Percentiles rank a stretch among this genome's conserved stretches.
Conservation (phyloP, 2,329 filamentous ascomycete species). For the Aspergillus ochraceoroseus region DNA sequence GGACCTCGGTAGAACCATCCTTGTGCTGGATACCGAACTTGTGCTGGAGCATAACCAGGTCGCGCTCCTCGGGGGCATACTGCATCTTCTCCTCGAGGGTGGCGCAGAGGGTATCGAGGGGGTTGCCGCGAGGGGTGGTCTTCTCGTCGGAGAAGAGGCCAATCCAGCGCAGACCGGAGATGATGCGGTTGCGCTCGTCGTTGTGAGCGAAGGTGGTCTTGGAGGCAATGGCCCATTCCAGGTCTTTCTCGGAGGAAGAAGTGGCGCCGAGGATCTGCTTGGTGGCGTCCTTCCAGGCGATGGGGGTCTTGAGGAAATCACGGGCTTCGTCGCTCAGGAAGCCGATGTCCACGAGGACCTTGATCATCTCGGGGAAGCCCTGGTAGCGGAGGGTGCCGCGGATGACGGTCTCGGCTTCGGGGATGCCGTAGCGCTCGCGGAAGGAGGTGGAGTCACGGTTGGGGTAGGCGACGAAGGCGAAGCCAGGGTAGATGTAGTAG, state of each 20-base stretch:
- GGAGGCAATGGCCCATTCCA: conserved; percentile 66
- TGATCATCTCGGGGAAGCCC: conserved; percentile 68
- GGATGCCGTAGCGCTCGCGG: conserved; percentile 84
- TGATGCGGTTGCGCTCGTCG: conserved; percentile 64
- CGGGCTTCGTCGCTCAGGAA: conserved; percentile 71
- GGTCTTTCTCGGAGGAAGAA: conserved; percentile 62
- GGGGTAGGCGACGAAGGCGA: conserved; percentile 83
- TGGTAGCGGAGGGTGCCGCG: conserved; percentile 39
- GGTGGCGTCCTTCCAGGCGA: conserved; percentile 81
- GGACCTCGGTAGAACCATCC: conserved; percentile 70
- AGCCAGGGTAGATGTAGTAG: conserved; percentile 85
- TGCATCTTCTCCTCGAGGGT: conserved; percentile 88
- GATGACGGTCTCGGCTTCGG: conserved; percentile 82
- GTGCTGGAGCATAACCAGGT: conserved; percentile 64
- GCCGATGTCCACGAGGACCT: conserved; percentile 79
- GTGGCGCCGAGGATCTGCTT: conserved; percentile 67
- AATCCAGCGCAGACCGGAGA: conserved; percentile 68
- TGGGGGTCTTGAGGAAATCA: conserved; percentile 60
- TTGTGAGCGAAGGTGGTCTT: conserved; percentile 67
- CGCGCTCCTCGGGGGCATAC: conserved; percentile 75
- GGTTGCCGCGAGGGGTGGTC: conserved; percentile 69
- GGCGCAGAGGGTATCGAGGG: conserved; percentile 85
- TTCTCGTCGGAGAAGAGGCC: conserved; percentile 62
- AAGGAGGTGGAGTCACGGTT: conserved; percentile 88
- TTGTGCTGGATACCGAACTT: conserved; percentile 75